Percentiles rank a stretch among this genome's conserved stretches.
These are phyloP conservation scores for Geranium rotundifolium DNA, from an alignment of 345 rosid species.

Conservation along the genomic window DNA sequence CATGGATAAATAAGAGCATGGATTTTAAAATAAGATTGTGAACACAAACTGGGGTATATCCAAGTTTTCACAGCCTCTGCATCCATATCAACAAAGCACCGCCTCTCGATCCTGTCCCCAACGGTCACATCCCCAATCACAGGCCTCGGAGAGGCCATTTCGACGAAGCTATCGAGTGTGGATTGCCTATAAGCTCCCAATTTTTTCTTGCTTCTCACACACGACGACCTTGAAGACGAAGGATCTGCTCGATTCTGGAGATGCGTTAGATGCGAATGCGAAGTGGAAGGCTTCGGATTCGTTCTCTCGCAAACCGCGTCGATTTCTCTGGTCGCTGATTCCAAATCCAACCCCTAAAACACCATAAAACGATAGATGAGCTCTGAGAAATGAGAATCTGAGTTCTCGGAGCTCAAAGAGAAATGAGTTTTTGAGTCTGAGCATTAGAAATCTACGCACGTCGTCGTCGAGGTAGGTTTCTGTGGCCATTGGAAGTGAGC, in stretches of 20 bases:
- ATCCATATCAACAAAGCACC: conserved; percentile 41
- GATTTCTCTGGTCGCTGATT: conserved; percentile 80
- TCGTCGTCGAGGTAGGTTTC: no score
- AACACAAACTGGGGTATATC: conserved; percentile 73
- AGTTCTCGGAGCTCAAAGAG: no score
- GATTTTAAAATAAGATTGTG: neutral
- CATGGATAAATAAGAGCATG: neutral
- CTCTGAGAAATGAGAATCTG: no score
- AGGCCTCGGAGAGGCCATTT: conserved; percentile 12
- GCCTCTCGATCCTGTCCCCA: conserved; percentile 10
- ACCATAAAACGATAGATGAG: no score
- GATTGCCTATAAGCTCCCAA: conserved; percentile 36
- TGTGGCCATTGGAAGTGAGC: no score
- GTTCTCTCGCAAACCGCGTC: conserved; percentile 48
- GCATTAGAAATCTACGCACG: no score
- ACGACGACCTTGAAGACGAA: neutral
- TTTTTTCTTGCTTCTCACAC: conserved; percentile 8
- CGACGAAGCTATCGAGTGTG: conserved; percentile 60
- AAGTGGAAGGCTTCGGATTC: conserved; percentile 21
- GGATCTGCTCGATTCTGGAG: neutral
- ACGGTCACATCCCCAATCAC: conserved; percentile 4
- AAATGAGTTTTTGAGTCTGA: no score
- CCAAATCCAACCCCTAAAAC: conserved; percentile 77
- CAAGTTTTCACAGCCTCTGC: conserved; percentile 66
- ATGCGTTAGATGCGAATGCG: conserved; percentile 3